Evolutionary conservation across 2,329 filamentous ascomycete species (phyloP).

Genomic region (Calonectria multiphialidica): DNA sequence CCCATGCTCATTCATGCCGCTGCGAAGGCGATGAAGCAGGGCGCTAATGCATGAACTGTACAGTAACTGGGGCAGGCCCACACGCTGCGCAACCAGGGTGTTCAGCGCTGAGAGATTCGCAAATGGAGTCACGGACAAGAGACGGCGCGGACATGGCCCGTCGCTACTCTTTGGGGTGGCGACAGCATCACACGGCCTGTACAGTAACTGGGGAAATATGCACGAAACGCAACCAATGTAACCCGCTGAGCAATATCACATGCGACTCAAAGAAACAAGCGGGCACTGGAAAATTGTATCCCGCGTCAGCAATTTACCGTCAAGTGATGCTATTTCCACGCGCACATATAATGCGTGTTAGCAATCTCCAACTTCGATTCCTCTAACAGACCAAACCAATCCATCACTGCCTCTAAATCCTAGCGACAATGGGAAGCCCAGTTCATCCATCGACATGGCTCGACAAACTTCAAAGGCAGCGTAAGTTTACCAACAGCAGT

Average conservation of each 20-base stretch:
- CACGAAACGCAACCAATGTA: not conserved
- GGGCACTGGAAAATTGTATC: too few species aligned
- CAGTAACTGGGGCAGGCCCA: not conserved
- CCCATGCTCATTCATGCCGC: not conserved
- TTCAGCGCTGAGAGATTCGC: not conserved
- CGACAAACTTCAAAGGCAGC: constrained; percentile 56
- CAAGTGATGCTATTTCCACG: too few species aligned
- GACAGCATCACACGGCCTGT: not conserved
- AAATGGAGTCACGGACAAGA: not conserved
- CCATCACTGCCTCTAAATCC: not conserved
- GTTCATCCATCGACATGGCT: constrained; percentile 50
- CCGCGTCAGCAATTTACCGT: too few species aligned
- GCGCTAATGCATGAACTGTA: not conserved
- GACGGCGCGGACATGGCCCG: not conserved
- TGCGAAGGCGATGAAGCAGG: not conserved
- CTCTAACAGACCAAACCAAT: not conserved
- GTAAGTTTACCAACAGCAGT: constrained; percentile 39
- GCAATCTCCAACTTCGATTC: not conserved
- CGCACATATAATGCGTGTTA: too few species aligned
- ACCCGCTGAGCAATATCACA: not conserved
- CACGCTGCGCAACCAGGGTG: not conserved
- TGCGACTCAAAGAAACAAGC: not conserved
- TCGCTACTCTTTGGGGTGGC: not conserved
- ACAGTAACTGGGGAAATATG: not conserved
- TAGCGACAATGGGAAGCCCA: constrained; percentile 46